Percentiles rank a stretch among this genome's conserved stretches.
Evolutionary conservation across 495 filamentous ascomycete genomes (phyloP).

Genomic region (Neurospora tetraspora): DNA sequence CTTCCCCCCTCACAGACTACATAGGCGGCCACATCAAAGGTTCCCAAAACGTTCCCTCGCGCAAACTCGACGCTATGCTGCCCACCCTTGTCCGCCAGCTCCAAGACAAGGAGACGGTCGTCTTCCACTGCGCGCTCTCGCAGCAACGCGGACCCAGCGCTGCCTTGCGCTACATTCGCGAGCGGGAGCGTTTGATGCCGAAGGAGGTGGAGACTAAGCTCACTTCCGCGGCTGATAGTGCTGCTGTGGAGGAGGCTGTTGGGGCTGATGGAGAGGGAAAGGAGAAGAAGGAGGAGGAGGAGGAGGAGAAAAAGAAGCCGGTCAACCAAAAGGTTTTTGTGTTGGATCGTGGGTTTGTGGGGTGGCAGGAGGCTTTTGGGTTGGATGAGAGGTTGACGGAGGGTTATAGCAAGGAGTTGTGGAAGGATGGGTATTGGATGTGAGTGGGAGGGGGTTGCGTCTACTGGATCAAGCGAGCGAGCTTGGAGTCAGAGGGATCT

Average conservation of each 20-base stretch:
- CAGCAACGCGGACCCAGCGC: slow-evolving; percentile 75
- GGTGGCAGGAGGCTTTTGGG: slow-evolving; percentile 86
- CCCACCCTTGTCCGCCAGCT: slow-evolving; percentile 76
- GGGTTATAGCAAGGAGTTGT: slow-evolving; percentile 76
- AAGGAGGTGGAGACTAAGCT: slow-evolving; percentile 6
- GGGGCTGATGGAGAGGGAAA: background rate
- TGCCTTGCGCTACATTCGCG: slow-evolving; percentile 58
- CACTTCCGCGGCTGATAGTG: background rate
- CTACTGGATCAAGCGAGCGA: background rate
- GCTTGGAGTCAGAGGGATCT: background rate
- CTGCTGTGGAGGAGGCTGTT: slow-evolving; percentile 1
- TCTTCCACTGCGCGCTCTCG: slow-evolving; percentile 93
- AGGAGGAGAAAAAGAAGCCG: slow-evolving; percentile 9
- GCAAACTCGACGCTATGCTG: slow-evolving; percentile 59
- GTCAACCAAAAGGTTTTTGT: slow-evolving; percentile 64
- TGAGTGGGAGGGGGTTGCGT: slow-evolving; percentile 1
- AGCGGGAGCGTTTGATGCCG: slow-evolving; percentile 41
- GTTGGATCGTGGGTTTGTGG: slow-evolving; percentile 75
- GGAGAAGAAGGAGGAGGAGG: slow-evolving; percentile 6
- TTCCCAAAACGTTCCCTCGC: slow-evolving; percentile 66
- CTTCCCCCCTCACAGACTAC: slow-evolving; percentile 49
- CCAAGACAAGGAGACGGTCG: slow-evolving; percentile 65
- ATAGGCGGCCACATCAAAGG: slow-evolving; percentile 83
- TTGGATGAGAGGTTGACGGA: slow-evolving; percentile 75
- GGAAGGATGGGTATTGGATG: slow-evolving; percentile 53